A percentile compares a stretch with the other conserved stretches of the same genome.
These are phyloP conservation scores for Pleodorina starrii DNA, from an alignment of 139 green algal species.

Conservation along the genomic window DNA sequence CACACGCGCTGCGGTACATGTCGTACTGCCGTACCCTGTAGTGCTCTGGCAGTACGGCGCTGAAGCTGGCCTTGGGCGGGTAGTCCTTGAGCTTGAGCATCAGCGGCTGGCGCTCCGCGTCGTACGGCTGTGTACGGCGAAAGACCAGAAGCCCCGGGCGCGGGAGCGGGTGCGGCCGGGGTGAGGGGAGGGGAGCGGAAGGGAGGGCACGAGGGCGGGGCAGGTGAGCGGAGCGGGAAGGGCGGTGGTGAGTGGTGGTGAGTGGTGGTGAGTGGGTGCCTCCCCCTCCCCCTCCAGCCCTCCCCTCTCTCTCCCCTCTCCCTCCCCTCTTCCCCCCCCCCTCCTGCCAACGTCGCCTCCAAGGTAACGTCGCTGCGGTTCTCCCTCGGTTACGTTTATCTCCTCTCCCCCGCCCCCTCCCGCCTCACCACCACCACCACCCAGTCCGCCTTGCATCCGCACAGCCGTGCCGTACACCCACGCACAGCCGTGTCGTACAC, in stretches of 20 bases:
- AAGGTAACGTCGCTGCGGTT: background rate
- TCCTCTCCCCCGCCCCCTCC: too few species aligned
- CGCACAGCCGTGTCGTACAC: too few species aligned
- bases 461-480: too few species aligned
- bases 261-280: background rate
- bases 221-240: background rate
- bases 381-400: background rate
- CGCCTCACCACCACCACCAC: too few species aligned
- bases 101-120: constrained; percentile 16
- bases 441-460: too few species aligned
- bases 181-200: background rate
- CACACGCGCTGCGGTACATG: background rate
- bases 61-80: constrained; percentile 73
- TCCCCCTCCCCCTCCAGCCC: background rate
- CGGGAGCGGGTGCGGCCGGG: background rate
- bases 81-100: constrained; percentile 96
- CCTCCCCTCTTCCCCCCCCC: too few species aligned
- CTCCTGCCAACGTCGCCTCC: too few species aligned
- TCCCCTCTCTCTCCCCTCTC: background rate
- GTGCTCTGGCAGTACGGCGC: constrained; percentile 63
- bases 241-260: background rate
- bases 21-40: constrained; percentile 57
- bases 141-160: background rate
- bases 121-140: constrained; percentile 18
- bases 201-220: background rate